Evolutionary conservation across 148 eudicot genomes (phyloP), one percentile per base, ranked within the genome.

Genomic region (Camellia lanceoleosa): DNA sequence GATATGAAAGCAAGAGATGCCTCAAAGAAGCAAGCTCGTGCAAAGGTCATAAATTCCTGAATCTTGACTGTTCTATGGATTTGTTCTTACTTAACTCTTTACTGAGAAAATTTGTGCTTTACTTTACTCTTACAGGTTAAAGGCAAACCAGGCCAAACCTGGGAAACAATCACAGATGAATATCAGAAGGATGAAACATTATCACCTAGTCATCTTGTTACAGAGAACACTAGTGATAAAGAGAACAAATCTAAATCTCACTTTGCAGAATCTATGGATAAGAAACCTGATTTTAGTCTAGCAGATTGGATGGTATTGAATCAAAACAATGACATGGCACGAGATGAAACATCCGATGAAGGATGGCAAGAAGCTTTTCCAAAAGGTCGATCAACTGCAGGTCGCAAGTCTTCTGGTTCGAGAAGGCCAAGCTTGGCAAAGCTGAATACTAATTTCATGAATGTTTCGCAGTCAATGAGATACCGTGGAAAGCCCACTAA

Each of bases 291-390:
- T 58, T 58, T 56, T 19, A 23, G 54, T 81, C 77, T 64, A 15
- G 59, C 23, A 41, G 90, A 86, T 44, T 84, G 67, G 76, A 64
- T 71, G 14, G 79, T 64, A 42, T 74, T 49, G 64, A 74, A 83
- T 65, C 87, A 84, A 83, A 78, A 81, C 59, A 83, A 76, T 80
- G 92, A 84, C 62, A 66, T 79, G 55, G 81, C 77, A 51, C 80
- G 69, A 75, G 94, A 89, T 74, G 93, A 90, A 61, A 79, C 75
- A 69, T 90, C 94, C 16, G 96, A 89, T 47, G 98, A 95, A 89
- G 98, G 98, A 76, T 95, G 98, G 98, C 97, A 92, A 88, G 98
- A 95, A 88, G 98, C 98, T 85, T 79, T 89, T 51, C 90, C 94
- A 3, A 95, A 93, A 88, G 85, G 92, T 68, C 97, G 98, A 63